Percentiles rank a stretch among this genome's conserved stretches.
Conservation (phyloP, 805 yeast genomes). For the Saturnispora ahearnii region DNA sequence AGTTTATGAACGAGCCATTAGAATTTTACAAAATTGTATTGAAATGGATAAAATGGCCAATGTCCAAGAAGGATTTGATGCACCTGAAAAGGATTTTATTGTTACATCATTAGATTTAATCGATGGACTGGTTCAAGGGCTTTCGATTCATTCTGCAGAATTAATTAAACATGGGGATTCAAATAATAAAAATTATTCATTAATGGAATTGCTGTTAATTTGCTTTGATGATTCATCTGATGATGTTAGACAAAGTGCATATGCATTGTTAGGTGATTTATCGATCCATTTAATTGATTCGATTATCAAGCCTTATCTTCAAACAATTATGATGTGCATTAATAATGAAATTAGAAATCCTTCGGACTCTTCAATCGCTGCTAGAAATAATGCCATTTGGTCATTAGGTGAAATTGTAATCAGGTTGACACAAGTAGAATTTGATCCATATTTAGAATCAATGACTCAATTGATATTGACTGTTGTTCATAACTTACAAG, state of each 20-base stretch:
- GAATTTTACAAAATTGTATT: constrained; percentile 60
- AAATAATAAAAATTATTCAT: constrained; percentile 16
- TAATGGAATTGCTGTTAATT: constrained; percentile 55
- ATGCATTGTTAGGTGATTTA: constrained; percentile 85
- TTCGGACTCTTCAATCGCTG: constrained; percentile 41
- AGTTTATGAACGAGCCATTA: constrained; percentile 69
- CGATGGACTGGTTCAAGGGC: constrained; percentile 89
- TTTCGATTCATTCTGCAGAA: constrained; percentile 53
- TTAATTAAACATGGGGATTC: constrained; percentile 32
- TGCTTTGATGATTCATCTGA: constrained; percentile 68
- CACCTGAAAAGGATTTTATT: constrained; percentile 85
- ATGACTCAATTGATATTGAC: constrained; percentile 50
- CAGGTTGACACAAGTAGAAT: constrained; percentile 37
- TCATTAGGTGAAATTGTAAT: constrained; percentile 80
- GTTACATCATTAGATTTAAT: constrained; percentile 83
- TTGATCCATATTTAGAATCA: constrained; percentile 46
- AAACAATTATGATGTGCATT: constrained; percentile 52
- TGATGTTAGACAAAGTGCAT: constrained; percentile 91
- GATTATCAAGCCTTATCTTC: constrained; percentile 39
- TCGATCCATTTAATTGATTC: constrained; percentile 48
- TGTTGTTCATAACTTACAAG: constrained; percentile 43
- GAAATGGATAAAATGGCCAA: constrained; percentile 55
- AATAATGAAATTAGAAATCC: constrained; percentile 57
- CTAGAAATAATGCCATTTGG: constrained; percentile 89
- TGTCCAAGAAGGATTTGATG: constrained; percentile 55